Percentiles rank a stretch among this genome's conserved stretches.
These are phyloP conservation scores for Trichoderma brevicompactum DNA, from an alignment of 2,329 filamentous ascomycete genomes.

Conservation along the genomic window DNA sequence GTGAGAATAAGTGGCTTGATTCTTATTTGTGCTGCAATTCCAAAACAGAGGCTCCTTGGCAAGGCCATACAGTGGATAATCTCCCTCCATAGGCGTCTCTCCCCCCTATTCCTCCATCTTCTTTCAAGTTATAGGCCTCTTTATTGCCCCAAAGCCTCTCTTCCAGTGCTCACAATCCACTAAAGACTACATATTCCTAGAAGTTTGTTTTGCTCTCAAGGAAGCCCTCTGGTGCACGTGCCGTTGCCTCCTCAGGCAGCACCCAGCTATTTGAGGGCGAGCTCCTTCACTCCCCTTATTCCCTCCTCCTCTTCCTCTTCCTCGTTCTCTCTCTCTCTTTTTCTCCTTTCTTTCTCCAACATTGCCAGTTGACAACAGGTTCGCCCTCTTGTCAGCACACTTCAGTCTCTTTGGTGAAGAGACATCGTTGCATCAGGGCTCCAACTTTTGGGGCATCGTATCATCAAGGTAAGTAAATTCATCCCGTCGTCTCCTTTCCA, in stretches of 20 bases:
- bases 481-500: not conserved
- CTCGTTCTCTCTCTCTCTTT: not conserved
- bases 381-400: not conserved
- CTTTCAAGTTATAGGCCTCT: not conserved
- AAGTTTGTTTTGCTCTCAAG: not conserved
- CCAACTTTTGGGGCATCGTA: not conserved
- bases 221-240: slow-evolving; percentile 5
- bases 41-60: not conserved
- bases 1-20: not conserved
- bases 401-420: not conserved
- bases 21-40: not conserved
- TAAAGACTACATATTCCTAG: not conserved
- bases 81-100: not conserved
- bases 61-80: not conserved
- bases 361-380: not conserved
- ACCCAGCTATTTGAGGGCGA: slow-evolving; percentile 29
- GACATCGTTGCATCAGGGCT: not conserved
- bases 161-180: not conserved
- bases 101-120: slow-evolving; percentile 2
- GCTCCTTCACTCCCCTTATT: slow-evolving; percentile 8
- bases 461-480: slow-evolving; percentile 5
- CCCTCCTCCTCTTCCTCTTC: slow-evolving; percentile 14
- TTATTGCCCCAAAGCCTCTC: not conserved
- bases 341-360: not conserved
- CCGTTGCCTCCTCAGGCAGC: slow-evolving; percentile 48